Base-by-base conservation (phyloP, 2,329 filamentous ascomycete species). In the Penicillium palitans region DNA sequence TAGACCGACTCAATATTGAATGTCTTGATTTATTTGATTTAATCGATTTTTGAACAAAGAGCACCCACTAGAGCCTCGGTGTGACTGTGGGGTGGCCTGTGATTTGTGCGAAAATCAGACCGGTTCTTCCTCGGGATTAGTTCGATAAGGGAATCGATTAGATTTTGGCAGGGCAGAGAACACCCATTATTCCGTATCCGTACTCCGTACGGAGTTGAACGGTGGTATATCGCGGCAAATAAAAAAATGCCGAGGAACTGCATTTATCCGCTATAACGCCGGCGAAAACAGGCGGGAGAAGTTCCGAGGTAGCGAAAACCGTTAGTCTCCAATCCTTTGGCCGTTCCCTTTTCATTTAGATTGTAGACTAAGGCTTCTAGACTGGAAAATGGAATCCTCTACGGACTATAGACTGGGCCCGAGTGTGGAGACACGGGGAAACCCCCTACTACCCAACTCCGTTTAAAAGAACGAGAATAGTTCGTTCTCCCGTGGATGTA, bases 41-140 rank as follows among this genome's bases (percentile, higher is more conserved):
- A 42, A 21, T 21, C 3, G n/a, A 29, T 35, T 19, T 31, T 10
- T 5, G 39, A 49, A 47, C 27, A 44, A 37, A 51, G 49, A 41
- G n/a, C 25, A 21, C 29, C 56, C 51, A 45, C 56, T 33, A 40
- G 35, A 41, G 49, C 44, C 44, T 40, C 47, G 39, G 37, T 42
- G 39, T 29, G 33, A 35, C 27, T 35, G 37, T 42, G 50, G 51
- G 40, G 42, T 27, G 27, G 17, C 21, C 31, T 35, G 24, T 63
- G 60, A 64, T 64, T 64, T 47, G 61, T 40, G 61, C 52, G 19
- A 61, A 57, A 59, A 53, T 15, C 1, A 25, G 17, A 52, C 42
- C 42, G 42, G 52, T 4, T 13, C 7, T 47, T 48, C 7, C 27
- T 31, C 42, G 41, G 50, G 9, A 25, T 6, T 27, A 44, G 25